Evolutionary conservation across 768 basidiomycete genomes (phyloP).

Genomic region (Pulveroboletus sp.): DNA sequence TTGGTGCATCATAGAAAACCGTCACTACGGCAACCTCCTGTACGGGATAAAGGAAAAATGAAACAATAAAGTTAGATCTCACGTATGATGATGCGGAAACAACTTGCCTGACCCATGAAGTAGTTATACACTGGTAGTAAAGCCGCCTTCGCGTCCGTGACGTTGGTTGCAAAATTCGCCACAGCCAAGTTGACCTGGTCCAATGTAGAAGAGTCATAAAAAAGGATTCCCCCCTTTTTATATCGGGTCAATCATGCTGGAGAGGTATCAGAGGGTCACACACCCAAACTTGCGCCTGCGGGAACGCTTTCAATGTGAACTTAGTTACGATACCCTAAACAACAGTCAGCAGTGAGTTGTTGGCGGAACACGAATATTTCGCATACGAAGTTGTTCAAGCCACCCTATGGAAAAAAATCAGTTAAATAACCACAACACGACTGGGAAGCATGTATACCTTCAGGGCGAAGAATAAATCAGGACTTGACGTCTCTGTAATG

Average conservation of each 20-base stretch:
- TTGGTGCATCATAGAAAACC: conserved; percentile 55
- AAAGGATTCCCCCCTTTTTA: conserved; percentile 45
- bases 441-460: conserved; percentile 23
- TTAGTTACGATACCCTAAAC: conserved; percentile 54
- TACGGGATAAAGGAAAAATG: too few relatives aligned
- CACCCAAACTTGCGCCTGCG: conserved; percentile 60
- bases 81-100: too few relatives aligned
- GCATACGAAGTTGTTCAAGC: conserved; percentile 52
- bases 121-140: conserved; percentile 44
- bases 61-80: too few relatives aligned
- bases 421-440: neutral
- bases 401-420: conserved; percentile 38
- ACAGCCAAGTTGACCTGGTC: conserved; percentile 9
- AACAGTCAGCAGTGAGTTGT: too few relatives aligned
- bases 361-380: too few relatives aligned
- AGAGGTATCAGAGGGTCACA: conserved; percentile 6
- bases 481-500: conserved; percentile 30
- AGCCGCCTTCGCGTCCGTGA: conserved; percentile 15
- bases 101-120: too few relatives aligned
- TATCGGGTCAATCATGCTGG: neutral
- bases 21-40: conserved; percentile 26
- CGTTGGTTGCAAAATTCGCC: conserved; percentile 11
- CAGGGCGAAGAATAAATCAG: too few relatives aligned
- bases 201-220: conserved; percentile 11
- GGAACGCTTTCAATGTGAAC: conserved; percentile 49